Conservation (phyloP, 1,284 basidiomycete genomes). For the Cutaneotrichosporon curvatum region DNA sequence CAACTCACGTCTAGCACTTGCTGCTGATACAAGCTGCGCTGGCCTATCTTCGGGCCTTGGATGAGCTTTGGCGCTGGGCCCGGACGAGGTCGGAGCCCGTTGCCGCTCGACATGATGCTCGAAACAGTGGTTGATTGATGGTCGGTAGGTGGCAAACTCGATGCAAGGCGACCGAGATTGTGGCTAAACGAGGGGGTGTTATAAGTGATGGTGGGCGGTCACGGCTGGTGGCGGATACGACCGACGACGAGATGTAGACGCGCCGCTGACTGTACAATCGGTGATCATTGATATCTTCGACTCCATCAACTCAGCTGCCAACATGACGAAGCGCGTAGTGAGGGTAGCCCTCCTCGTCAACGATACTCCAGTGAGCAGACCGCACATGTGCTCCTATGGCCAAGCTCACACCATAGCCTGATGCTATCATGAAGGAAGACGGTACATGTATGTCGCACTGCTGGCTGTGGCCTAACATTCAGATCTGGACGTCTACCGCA, state of each 20-base stretch:
- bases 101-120: conserved; percentile 6
- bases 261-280: too few species aligned
- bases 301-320: background rate
- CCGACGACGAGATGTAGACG: too few species aligned
- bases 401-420: conserved; percentile 21
- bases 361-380: conserved; percentile 42
- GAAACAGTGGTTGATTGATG: background rate
- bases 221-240: background rate
- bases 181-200: background rate
- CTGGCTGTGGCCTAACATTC: background rate
- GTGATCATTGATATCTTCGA: too few species aligned
- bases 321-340: conserved; percentile 26
- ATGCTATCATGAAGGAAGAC: conserved; percentile 32
- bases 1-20: conserved; percentile 38
- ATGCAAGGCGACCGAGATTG: background rate
- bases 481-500: conserved; percentile 45
- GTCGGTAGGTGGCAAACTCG: conserved; percentile 1
- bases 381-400: background rate
- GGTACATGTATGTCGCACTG: conserved; percentile 37
- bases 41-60: conserved; percentile 29
- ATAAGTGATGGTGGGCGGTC: background rate
- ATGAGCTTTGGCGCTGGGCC: conserved; percentile 27
- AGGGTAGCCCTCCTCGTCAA: conserved; percentile 43
- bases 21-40: conserved; percentile 38
- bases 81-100: conserved; percentile 28